Conservation (phyloP, 768 basidiomycete genomes). For the Suillus bovinus region DNA sequence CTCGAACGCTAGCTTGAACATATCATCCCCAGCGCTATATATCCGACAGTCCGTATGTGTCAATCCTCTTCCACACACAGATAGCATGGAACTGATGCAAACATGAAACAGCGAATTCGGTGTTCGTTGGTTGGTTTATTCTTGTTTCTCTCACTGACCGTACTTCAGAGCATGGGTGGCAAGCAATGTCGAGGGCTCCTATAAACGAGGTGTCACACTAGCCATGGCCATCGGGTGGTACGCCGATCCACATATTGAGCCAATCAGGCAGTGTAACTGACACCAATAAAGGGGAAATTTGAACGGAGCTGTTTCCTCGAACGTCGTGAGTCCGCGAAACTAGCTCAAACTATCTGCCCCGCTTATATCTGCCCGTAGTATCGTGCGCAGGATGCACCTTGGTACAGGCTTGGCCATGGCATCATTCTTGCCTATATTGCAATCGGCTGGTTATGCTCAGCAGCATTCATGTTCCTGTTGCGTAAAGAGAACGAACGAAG, state of each 20-base stretch:
- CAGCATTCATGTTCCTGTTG: slow-evolving; percentile 47
- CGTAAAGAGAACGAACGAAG: slow-evolving; percentile 60
- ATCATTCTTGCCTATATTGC: slow-evolving; percentile 70
- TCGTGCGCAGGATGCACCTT: slow-evolving; percentile 60
- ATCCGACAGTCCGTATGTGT: slow-evolving; percentile 46
- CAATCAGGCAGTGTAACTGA: slow-evolving; percentile 7
- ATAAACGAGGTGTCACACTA: slow-evolving; percentile 69
- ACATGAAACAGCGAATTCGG: slow-evolving; percentile 42
- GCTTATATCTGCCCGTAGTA: slow-evolving; percentile 43
- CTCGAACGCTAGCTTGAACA: not conserved
- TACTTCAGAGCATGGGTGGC: slow-evolving; percentile 51
- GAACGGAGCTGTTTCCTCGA: slow-evolving; percentile 67
- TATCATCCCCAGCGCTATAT: slow-evolving; percentile 38
- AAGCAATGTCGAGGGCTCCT: slow-evolving; percentile 71
- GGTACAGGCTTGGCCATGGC: slow-evolving; percentile 70
- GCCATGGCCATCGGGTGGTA: slow-evolving; percentile 67
- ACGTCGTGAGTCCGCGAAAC: slow-evolving; percentile 49
- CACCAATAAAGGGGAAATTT: slow-evolving; percentile 49
- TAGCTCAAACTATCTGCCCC: not conserved
- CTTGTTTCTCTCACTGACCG: not conserved
- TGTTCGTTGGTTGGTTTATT: slow-evolving; percentile 37
- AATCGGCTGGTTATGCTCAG: slow-evolving; percentile 58
- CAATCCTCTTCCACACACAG: not conserved
- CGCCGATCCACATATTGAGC: slow-evolving; percentile 20
- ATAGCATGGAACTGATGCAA: not conserved